Evolutionary conservation across 371 early-diverging fungal genomes (phyloP), one percentile per base, ranked within the genome.

Genomic region (Thermomucor indicae-seudaticae): DNA sequence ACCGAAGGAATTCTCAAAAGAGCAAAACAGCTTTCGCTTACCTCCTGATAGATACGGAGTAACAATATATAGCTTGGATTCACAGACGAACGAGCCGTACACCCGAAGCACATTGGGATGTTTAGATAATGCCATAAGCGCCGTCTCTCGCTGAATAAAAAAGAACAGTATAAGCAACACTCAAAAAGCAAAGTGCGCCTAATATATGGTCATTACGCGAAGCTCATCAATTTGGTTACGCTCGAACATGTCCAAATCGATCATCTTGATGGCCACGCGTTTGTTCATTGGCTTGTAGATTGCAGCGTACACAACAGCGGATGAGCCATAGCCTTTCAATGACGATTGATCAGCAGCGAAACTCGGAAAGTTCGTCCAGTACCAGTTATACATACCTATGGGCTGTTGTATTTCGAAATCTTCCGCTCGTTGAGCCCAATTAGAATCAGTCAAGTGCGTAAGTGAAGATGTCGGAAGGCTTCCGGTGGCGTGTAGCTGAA

Each of bases 201-300:
- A 12, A 30, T 14, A 7, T 45, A 28, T 17, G 11, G 10, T 3
- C 10, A n/a, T 45, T 78, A 89, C 88, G 62, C 95, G 64, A 44
- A 94, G 80, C 64, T 92, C 92, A 57, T 93, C 95, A 47, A 94
- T 94, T 62, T 95, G 95, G 65, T 92, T 90, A 11, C 95, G 78
- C 58, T 92, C 93, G 79, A 95, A 95, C 83, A 84, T 80, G 60
- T 95, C 95, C 60, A 95, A 62, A 62, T 95, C 93, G 58, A 95
- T 91, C 64, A 91, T 83, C 60, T 95, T 95, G 38, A 92, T 74
- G 24, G 90, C 90, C 6, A 95, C 90, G 28, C 74, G 64, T 58
- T 78, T 81, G 45, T 83, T 81, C 20, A 75, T 35, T 3, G 91
- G 91, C 48, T 83, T 87, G 59, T 90, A 93, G 43, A 76, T 66